These are phyloP conservation scores for Didymella arachidicola DNA, from an alignment of 2,329 filamentous ascomycete species.

Conservation along the genomic window DNA sequence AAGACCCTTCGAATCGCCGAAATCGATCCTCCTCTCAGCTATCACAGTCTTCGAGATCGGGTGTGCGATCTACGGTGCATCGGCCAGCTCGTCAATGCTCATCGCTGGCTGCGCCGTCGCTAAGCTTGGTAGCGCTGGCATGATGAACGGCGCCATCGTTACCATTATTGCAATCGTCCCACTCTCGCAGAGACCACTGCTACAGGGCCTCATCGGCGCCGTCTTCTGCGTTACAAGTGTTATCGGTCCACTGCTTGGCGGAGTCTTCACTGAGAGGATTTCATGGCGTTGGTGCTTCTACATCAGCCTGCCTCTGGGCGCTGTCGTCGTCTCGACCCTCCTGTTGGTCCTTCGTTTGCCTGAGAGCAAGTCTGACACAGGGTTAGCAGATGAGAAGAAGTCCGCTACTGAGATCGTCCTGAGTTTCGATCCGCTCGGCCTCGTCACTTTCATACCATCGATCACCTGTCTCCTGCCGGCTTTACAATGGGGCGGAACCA, in stretches of 20 bases:
- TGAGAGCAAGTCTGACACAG: background rate
- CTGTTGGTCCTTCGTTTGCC: slow-evolving; percentile 51
- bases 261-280: slow-evolving; percentile 62
- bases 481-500: slow-evolving; percentile 34
- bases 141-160: slow-evolving; percentile 53
- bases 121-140: slow-evolving; percentile 56
- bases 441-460: slow-evolving; percentile 34
- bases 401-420: background rate
- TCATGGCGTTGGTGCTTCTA: slow-evolving; percentile 64
- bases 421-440: slow-evolving; percentile 42
- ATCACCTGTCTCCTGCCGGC: slow-evolving; percentile 42
- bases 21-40: slow-evolving; percentile 44
- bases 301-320: slow-evolving; percentile 34
- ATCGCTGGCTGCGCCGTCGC: slow-evolving; percentile 58
- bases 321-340: slow-evolving; percentile 17
- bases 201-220: slow-evolving; percentile 54
- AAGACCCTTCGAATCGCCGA: slow-evolving; percentile 41
- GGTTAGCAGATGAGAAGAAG: background rate
- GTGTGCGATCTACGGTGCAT: slow-evolving; percentile 48
- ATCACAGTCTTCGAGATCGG: slow-evolving; percentile 54
- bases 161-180: slow-evolving; percentile 50
- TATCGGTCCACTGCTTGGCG: slow-evolving; percentile 26
- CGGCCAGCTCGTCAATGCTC: slow-evolving; percentile 52
- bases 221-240: slow-evolving; percentile 52
- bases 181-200: slow-evolving; percentile 51